phyloP scores from a whole-genome alignment of 2,329 filamentous ascomycete genomes.

The Curvularia hawaiiensis region DNA sequence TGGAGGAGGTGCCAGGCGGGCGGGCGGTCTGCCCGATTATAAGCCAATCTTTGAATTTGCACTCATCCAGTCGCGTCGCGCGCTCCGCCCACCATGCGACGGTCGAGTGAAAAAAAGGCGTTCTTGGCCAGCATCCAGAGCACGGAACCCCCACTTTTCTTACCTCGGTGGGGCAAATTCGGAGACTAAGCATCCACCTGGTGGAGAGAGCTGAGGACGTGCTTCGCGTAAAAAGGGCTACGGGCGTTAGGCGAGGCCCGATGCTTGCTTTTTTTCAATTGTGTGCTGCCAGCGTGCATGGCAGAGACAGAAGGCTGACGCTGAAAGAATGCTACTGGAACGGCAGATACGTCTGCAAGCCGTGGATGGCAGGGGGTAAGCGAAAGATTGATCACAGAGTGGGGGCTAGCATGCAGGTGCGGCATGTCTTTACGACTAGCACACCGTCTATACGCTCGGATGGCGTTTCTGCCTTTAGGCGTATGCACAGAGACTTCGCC shows the following conservation, averaged over 20 bases:
- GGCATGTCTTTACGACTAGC: not conserved
- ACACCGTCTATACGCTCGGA: not conserved
- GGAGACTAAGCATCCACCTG: conserved; percentile 13
- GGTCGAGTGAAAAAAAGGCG: conserved; percentile 24
- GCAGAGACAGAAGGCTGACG: conserved; percentile 6
- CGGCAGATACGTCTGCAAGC: not conserved
- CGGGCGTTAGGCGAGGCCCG: conserved; percentile 32
- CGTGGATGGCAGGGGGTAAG: not conserved
- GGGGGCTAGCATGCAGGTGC: conserved; percentile 2
- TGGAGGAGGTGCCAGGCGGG: conserved; percentile 6
- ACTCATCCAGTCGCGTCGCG: conserved; percentile 9
- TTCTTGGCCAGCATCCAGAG: conserved; percentile 27
- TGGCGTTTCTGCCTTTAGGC: not conserved
- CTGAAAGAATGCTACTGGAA: not conserved
- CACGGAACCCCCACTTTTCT: conserved; percentile 14
- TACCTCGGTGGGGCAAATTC: conserved; percentile 22
- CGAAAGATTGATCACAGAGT: conserved; percentile 7
- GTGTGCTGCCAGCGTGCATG: conserved; percentile 3
- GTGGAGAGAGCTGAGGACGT: conserved; percentile 11
- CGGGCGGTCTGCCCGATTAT: conserved; percentile 33
- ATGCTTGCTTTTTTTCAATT: conserved; percentile 28
- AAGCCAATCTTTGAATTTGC: conserved; percentile 10
- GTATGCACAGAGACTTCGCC: conserved; percentile 18
- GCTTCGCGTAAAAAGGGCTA: conserved; percentile 4
- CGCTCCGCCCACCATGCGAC: conserved; percentile 9